Evolutionary conservation across 2,329 filamentous ascomycete genomes (phyloP), one percentile per base, ranked within the genome.

Genomic region (Leptographium wingfieldii): DNA sequence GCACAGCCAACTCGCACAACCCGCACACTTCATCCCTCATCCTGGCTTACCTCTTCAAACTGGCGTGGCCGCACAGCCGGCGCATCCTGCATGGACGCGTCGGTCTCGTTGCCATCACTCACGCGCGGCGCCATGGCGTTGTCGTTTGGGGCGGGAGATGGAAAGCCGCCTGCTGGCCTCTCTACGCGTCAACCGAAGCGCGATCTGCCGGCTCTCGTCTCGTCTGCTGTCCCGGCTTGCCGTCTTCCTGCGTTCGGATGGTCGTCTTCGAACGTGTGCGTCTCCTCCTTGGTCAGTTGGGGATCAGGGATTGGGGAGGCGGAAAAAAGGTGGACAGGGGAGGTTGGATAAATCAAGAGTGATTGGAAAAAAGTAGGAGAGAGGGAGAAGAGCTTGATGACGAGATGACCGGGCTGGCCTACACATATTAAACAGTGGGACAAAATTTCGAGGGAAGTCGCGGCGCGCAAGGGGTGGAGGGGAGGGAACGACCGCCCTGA

Each of bases 81-180:
- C 59, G 76, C 80, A 70, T 86, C 83, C 52, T 76, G 77, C 80
- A 85, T 85, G 62, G 82, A 84, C 73, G 80, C 80, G 76, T 84
- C 81, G 46, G 76, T 76, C 65, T 85, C 80, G 66, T 74, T 77
- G 67, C 73, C 82, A 68, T 75, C 68, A 73, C 74, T 70, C 9
- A 58, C 31, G 46, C 56, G 46, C 46, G 56, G 56, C 2, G 56
- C 56, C 56, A 58, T 58, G 19, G n/a, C 35, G 43, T 35, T 35
- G 25, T 14, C 3, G 16, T 38, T 5, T 7, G 29, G 19, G 19
- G 7, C 1, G 53, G 5, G 33, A 11, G 10, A 38, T 25, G 10
- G 14, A 12, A 29, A 29, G 25, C 31, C 31, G 25, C 22, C 38
- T 38, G 9, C 25, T 31, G 19, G 25, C 27, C 29, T 27, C 35